phyloP scores from a whole-genome alignment of 1,284 basidiomycete species.

The Athelia psychrophila region DNA sequence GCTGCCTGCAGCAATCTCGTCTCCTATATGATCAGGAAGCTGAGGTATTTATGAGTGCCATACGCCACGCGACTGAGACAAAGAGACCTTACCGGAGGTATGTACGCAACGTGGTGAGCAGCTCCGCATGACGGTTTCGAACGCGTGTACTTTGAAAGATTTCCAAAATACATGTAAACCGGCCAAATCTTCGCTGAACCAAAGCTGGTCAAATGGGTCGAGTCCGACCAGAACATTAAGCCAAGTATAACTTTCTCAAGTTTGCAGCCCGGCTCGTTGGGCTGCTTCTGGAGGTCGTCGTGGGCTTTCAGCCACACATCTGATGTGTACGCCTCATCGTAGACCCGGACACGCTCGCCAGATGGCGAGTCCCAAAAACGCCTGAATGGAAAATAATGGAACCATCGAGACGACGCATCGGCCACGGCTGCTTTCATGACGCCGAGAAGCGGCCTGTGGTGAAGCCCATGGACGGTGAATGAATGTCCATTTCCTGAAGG shows the following conservation, averaged over 20 bases:
- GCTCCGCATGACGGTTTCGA: slow-evolving; percentile 14
- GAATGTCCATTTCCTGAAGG: too few species aligned
- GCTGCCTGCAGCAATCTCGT: slow-evolving; percentile 5
- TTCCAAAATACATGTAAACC: slow-evolving; percentile 20
- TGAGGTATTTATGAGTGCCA: slow-evolving; percentile 2
- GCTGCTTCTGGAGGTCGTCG: slow-evolving; percentile 12
- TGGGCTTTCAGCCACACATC: slow-evolving; percentile 26
- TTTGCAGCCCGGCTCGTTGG: slow-evolving; percentile 12
- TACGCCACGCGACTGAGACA: background rate
- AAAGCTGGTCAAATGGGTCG: slow-evolving; percentile 17
- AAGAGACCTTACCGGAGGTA: slow-evolving; percentile 23
- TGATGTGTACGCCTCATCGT: slow-evolving; percentile 29
- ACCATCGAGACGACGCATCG: too few species aligned
- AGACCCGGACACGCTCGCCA: slow-evolving; percentile 14
- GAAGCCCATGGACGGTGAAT: slow-evolving; percentile 22
- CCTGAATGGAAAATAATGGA: too few species aligned
- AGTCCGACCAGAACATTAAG: slow-evolving; percentile 19
- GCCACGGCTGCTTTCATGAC: too few species aligned
- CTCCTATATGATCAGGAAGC: slow-evolving; percentile 11
- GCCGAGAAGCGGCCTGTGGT: too few species aligned
- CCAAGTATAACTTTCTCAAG: slow-evolving; percentile 14
- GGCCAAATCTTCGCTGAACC: slow-evolving; percentile 16
- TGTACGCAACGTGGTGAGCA: slow-evolving; percentile 25
- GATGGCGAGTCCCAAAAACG: too few species aligned
- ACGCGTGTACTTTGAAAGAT: slow-evolving; percentile 24